Evolutionary conservation across 768 basidiomycete species (phyloP).

Genomic region (Serpula lacrymans): DNA sequence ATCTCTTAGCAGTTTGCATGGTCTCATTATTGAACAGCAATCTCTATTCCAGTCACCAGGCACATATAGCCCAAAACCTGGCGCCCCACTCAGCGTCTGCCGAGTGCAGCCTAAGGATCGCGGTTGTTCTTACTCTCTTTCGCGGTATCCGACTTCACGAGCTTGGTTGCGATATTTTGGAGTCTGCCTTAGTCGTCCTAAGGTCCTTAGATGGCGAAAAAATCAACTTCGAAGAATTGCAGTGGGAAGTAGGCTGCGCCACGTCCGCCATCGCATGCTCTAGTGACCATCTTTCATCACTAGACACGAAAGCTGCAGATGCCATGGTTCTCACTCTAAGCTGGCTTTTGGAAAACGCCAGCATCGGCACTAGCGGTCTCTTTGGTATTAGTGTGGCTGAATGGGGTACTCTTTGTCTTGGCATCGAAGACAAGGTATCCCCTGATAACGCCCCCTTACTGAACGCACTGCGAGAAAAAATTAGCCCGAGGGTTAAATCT

Average conservation of each 20-base stretch:
- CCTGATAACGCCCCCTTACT: slow-evolving; percentile 25
- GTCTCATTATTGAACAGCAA: slow-evolving; percentile 45
- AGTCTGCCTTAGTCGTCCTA: slow-evolving; percentile 20
- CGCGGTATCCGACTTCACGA: slow-evolving; percentile 25
- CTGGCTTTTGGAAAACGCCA: slow-evolving; percentile 57
- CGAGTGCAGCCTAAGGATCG: slow-evolving; percentile 29
- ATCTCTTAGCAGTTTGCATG: slow-evolving; percentile 39
- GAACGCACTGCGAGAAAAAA: slow-evolving; percentile 28
- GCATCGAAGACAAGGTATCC: slow-evolving; percentile 24
- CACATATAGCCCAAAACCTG: slow-evolving; percentile 36
- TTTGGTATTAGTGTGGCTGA: too few relatives aligned
- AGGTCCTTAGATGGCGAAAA: slow-evolving; percentile 22
- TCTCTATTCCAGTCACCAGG: slow-evolving; percentile 42
- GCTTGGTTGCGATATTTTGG: slow-evolving; percentile 20
- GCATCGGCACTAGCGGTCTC: too few relatives aligned
- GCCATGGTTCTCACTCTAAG: slow-evolving; percentile 43
- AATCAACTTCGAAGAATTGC: slow-evolving; percentile 18
- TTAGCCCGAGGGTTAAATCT: slow-evolving; percentile 25
- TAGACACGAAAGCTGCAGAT: slow-evolving; percentile 38
- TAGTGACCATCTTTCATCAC: slow-evolving; percentile 16
- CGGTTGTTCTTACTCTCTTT: slow-evolving; percentile 29
- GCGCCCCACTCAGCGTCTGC: slow-evolving; percentile 18
- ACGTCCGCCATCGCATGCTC: slow-evolving; percentile 27
- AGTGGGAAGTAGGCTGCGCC: slow-evolving; percentile 37
- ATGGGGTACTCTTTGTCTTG: too few relatives aligned